Conservation (phyloP, 345 rosid genomes). For the Populus pruinosa region DNA sequence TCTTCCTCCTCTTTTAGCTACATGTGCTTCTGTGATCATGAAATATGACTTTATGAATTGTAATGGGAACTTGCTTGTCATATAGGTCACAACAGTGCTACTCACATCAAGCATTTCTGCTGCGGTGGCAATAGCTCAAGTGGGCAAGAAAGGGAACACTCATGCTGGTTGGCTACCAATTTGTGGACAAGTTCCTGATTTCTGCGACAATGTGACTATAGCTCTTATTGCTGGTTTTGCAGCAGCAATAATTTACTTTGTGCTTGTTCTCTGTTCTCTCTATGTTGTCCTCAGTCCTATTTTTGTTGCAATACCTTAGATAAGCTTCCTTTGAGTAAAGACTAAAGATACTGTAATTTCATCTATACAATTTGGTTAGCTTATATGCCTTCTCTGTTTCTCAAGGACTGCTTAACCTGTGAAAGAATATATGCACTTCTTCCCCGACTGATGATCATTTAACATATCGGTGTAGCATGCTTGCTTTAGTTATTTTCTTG, state of each 20-base stretch:
- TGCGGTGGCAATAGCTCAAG: slow-evolving; percentile 49
- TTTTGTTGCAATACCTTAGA: slow-evolving; percentile 29
- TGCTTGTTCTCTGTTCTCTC: slow-evolving; percentile 40
- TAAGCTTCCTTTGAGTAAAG: background rate
- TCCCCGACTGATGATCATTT: no score
- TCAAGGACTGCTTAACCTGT: no score
- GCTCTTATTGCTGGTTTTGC: slow-evolving; percentile 42
- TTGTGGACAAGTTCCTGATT: slow-evolving; percentile 48
- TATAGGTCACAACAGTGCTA: slow-evolving; percentile 30
- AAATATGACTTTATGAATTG: background rate
- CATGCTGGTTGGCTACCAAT: slow-evolving; percentile 67
- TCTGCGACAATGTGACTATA: slow-evolving; percentile 40
- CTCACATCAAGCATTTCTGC: slow-evolving; percentile 54
- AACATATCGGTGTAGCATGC: no score
- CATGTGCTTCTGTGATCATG: background rate
- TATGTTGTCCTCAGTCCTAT: slow-evolving; percentile 30
- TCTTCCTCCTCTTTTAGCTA: background rate
- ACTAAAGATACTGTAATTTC: background rate
- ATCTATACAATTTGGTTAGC: no score
- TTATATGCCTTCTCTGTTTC: no score
- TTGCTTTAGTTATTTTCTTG: no score
- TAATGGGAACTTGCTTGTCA: background rate
- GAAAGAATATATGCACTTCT: no score
- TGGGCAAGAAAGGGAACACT: slow-evolving; percentile 54
- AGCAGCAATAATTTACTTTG: slow-evolving; percentile 33